Base-by-base conservation (phyloP, 139 green algal species). In the Chlamydomonas asymmetrica region DNA sequence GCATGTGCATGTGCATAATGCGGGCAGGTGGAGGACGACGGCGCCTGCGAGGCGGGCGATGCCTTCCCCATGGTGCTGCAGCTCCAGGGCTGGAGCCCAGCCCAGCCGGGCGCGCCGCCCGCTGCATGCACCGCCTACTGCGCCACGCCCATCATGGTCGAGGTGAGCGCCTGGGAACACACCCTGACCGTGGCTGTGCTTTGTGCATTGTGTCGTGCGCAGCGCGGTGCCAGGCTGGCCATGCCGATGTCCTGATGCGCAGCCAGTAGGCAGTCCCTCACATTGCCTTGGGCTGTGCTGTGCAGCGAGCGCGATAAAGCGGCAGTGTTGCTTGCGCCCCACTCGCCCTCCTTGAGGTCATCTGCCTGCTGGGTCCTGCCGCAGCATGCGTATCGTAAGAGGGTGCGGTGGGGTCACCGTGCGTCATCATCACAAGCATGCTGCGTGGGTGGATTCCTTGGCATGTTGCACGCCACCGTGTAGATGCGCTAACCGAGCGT, bases 351-450 rank as follows among this genome's bases (percentile, higher is more conserved):
- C 64, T 64, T 59, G 59, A 69, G 71, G 37, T 34, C 59, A 63
- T 57, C 71, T 70, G 71, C 59, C 71, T 77, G 41, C 40, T 77
- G 43, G 9, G n/a, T n/a, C n/a, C n/a, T n/a, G n/a, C n/a, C n/a
- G n/a, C n/a, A n/a, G n/a, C n/a, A n/a, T n/a, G n/a, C n/a, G n/a
- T n/a, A n/a, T n/a, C n/a, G n/a, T n/a, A n/a, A n/a, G n/a, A n/a
- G n/a, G n/a, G n/a, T n/a, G n/a, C n/a, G n/a, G n/a, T n/a, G n/a
- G n/a, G n/a, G n/a, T n/a, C n/a, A n/a, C n/a, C n/a, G n/a, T n/a
- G n/a, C n/a, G n/a, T n/a, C n/a, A n/a, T n/a, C n/a, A n/a, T n/a
- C n/a, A n/a, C n/a, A n/a, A n/a, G n/a, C n/a, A n/a, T 23, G 59
- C 71, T 77, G 20, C 3, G 41, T 10, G 72, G 72, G 20, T 78